A percentile compares a stretch with the other conserved stretches of the same genome.
These are phyloP conservation scores for Rhizoclosmatium globosum DNA, from an alignment of 192 early-diverging fungal species.

Conservation along the genomic window DNA sequence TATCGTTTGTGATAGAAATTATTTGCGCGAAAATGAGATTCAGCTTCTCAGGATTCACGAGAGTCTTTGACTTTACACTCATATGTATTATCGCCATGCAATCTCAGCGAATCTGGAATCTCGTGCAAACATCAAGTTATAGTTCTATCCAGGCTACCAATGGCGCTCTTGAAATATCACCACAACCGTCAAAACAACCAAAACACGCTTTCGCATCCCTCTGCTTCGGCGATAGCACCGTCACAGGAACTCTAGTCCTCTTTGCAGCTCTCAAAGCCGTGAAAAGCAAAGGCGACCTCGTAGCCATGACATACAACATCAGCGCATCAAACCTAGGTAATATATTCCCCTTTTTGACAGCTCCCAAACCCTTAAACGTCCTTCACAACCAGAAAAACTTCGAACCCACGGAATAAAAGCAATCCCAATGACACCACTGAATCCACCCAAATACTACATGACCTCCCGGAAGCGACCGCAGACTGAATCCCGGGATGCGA, in stretches of 20 bases:
- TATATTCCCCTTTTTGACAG: background rate
- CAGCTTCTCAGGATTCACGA: background rate
- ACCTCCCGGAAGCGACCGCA: background rate
- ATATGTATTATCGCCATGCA: background rate
- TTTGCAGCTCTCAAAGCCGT: slow-evolving; percentile 5
- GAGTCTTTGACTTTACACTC: background rate
- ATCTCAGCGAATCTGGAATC: background rate
- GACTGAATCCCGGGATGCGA: slow-evolving; percentile 20
- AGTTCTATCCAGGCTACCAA: background rate
- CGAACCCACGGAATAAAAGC: background rate
- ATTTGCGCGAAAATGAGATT: background rate
- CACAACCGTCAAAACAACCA: background rate
- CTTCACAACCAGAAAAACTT: background rate
- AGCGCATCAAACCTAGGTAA: background rate
- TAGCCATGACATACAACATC: slow-evolving; percentile 24
- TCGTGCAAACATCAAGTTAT: background rate
- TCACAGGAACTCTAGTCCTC: slow-evolving; percentile 30
- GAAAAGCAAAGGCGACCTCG: slow-evolving; percentile 3
- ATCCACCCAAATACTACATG: slow-evolving; percentile 3
- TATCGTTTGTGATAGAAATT: too few species aligned
- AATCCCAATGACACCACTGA: slow-evolving; percentile 7
- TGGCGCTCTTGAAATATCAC: background rate
- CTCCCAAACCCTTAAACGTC: background rate
- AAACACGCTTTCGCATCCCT: slow-evolving; percentile 28
- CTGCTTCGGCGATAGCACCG: slow-evolving; percentile 32